Evolutionary conservation across 352 stramenopile species (phyloP).

Genomic region (Proteromonas lacertae): DNA sequence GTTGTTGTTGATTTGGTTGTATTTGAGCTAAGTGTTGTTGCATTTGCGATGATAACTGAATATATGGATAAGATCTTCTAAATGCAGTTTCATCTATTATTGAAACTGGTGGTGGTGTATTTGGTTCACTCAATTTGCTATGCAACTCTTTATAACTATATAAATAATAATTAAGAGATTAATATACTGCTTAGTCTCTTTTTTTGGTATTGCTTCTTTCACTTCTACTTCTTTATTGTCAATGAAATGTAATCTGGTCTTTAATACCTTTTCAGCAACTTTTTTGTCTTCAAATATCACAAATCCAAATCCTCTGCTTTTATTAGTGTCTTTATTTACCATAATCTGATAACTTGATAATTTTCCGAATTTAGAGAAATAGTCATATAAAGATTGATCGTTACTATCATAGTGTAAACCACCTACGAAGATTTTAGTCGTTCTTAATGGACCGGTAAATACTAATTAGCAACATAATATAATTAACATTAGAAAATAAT

Average conservation of each 20-base stretch:
- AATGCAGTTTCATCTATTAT: too few relatives aligned
- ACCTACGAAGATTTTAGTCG: conserved; percentile 3
- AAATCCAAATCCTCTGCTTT: conserved; percentile 58
- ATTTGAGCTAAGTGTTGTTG: too few relatives aligned
- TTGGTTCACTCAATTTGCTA: too few relatives aligned
- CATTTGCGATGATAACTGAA: too few relatives aligned
- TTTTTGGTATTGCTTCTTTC: too few relatives aligned
- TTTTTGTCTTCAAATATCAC: conserved; percentile 52
- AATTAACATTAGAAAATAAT: background rate
- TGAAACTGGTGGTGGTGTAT: too few relatives aligned
- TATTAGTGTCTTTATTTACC: conserved; percentile 72
- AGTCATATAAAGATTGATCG: conserved; percentile 38
- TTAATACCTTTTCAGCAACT: conserved; percentile 37
- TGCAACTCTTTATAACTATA: too few relatives aligned
- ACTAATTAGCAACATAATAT: background rate
- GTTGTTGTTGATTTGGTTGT: too few relatives aligned
- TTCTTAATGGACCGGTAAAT: background rate
- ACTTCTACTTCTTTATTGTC: conserved; percentile 37
- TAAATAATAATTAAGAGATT: too few relatives aligned
- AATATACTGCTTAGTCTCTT: too few relatives aligned
- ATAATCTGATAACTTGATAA: conserved; percentile 63
- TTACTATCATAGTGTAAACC: conserved; percentile 3
- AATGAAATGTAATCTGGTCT: conserved; percentile 45
- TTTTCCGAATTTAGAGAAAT: conserved; percentile 58
- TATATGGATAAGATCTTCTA: too few relatives aligned